Percentiles rank a stretch among this genome's conserved stretches.
Evolutionary conservation across 768 basidiomycete species (phyloP).

Genomic region (Mycena indigotica): DNA sequence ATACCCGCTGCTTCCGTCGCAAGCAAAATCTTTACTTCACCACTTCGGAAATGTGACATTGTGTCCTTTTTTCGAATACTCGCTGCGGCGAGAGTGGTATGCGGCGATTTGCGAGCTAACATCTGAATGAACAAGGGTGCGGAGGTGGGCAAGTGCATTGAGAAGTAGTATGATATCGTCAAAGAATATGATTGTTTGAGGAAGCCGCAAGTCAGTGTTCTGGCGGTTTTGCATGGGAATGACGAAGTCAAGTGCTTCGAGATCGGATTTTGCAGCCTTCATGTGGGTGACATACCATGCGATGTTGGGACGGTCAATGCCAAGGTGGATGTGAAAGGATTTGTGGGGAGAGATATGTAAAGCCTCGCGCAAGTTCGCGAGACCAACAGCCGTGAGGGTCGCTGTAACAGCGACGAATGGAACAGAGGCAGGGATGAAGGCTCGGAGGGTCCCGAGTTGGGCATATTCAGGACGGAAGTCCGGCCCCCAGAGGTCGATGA

Average conservation of each 20-base stretch:
- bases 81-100: slow-evolving; percentile 17
- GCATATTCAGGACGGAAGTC: slow-evolving; percentile 24
- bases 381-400: slow-evolving; percentile 9
- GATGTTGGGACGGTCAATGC: slow-evolving; percentile 21
- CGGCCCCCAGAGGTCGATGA: slow-evolving; percentile 26
- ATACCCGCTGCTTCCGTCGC: slow-evolving; percentile 35
- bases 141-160: slow-evolving; percentile 10
- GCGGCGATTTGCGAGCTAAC: slow-evolving; percentile 2
- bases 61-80: slow-evolving; percentile 15
- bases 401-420: slow-evolving; percentile 4
- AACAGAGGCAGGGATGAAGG: background rate
- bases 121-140: background rate
- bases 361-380: background rate
- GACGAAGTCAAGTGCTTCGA: slow-evolving; percentile 22
- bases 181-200: slow-evolving; percentile 2
- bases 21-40: slow-evolving; percentile 28
- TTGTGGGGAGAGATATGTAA: background rate
- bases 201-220: background rate
- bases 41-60: slow-evolving; percentile 22
- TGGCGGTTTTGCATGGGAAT: background rate
- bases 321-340: slow-evolving; percentile 1
- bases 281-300: slow-evolving; percentile 26
- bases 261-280: slow-evolving; percentile 25
- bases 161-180: slow-evolving; percentile 17
- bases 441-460: slow-evolving; percentile 21